A percentile compares a stretch with the other conserved stretches of the same genome.
Evolutionary conservation across 768 basidiomycete species (phyloP).

Genomic region (Crepidotus variabilis): DNA sequence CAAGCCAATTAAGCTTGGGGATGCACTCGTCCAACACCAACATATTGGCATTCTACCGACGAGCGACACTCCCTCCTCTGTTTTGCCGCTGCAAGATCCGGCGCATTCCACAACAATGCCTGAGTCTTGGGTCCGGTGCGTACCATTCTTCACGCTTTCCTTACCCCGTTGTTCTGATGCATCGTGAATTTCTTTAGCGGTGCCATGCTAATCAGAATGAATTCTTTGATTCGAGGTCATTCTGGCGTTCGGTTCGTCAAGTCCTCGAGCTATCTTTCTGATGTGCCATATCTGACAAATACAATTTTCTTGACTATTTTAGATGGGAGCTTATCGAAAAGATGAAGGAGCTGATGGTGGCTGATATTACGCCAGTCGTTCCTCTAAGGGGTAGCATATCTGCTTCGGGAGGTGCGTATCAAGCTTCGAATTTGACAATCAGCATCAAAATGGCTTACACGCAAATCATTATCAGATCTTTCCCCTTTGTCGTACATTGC

Average conservation of each 20-base stretch:
- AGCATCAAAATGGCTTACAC: conserved; percentile 1
- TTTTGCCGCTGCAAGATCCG: conserved; percentile 67
- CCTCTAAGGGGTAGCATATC: conserved; percentile 77
- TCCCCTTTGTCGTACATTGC: conserved; percentile 62
- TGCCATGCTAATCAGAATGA: conserved; percentile 76
- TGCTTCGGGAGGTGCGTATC: conserved; percentile 61
- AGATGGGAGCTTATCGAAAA: conserved; percentile 73
- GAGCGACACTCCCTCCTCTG: conserved; percentile 38
- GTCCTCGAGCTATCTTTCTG: not conserved
- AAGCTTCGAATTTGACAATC: conserved; percentile 1
- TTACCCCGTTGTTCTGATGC: conserved; percentile 31
- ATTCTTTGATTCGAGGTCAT: conserved; percentile 78
- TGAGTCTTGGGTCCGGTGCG: conserved; percentile 75
- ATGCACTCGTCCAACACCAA: conserved; percentile 71
- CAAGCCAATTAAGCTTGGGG: conserved; percentile 57
- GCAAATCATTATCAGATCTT: conserved; percentile 28
- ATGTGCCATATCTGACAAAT: not conserved
- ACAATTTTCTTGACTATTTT: not conserved
- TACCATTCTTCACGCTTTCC: conserved; percentile 17
- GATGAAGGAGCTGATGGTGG: conserved; percentile 57
- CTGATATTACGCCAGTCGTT: conserved; percentile 70
- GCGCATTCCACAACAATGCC: conserved; percentile 72
- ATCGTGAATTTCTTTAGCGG: conserved; percentile 41
- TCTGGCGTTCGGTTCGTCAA: conserved; percentile 60
- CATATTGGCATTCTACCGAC: conserved; percentile 65